Conservation (phyloP, 345 rosid species). For the Iberis pinnata region DNA sequence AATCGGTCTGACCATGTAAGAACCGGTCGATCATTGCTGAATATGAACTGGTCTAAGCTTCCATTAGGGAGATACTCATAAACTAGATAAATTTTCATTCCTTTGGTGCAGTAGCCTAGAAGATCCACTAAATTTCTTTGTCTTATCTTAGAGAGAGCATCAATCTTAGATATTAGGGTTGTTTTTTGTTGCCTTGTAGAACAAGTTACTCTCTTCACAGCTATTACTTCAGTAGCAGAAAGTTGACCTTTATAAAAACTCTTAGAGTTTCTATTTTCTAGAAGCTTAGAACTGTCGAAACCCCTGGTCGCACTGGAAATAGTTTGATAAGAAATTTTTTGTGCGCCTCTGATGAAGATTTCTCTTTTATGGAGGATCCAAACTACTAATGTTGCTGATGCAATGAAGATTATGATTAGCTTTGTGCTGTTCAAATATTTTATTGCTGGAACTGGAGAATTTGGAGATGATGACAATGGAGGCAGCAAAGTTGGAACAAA, state of each 20-base stretch:
- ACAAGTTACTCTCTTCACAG: constrained; percentile 20
- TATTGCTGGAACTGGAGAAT: not conserved
- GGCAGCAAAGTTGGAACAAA: constrained; percentile 30
- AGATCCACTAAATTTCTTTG: constrained; percentile 42
- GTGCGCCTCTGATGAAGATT: constrained; percentile 12
- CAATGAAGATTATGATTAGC: constrained; percentile 3
- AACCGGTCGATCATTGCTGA: constrained; percentile 26
- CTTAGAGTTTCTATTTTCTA: constrained; percentile 19
- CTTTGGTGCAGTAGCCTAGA: constrained; percentile 39
- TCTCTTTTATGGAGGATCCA: not conserved
- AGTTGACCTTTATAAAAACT: constrained; percentile 27
- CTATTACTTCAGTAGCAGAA: constrained; percentile 13
- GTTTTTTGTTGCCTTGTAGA: constrained; percentile 23
- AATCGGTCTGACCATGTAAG: constrained; percentile 44
- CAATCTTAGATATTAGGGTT: constrained; percentile 9
- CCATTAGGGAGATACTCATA: constrained; percentile 46
- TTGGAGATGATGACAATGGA: constrained; percentile 3
- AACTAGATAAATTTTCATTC: constrained; percentile 35
- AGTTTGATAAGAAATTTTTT: constrained; percentile 16
- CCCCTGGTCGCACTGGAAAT: constrained; percentile 23
- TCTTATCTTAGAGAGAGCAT: constrained; percentile 19
- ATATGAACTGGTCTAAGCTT: constrained; percentile 41
- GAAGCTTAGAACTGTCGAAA: constrained; percentile 5
- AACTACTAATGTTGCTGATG: not conserved
- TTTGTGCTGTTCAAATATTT: not conserved